Evolutionary conservation across 257 asterid genomes (phyloP).

Genomic region (Solanum dulcamara): DNA sequence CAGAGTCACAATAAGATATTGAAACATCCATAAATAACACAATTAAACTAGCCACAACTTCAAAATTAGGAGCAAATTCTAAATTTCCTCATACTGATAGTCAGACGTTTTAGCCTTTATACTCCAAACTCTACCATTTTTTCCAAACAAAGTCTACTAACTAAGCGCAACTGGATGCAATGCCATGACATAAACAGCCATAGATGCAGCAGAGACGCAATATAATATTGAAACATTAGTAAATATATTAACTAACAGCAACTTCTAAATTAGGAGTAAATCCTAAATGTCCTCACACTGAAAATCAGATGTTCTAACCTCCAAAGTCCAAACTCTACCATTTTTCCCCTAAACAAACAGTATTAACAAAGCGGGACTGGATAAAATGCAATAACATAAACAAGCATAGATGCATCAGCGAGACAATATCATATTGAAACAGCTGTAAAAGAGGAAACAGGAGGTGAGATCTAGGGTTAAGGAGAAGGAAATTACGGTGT

Average conservation of each 20-base stretch:
- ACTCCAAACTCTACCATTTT: neutral
- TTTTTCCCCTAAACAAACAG: neutral
- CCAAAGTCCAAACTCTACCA: neutral
- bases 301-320: neutral
- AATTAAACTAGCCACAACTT: too few relatives aligned
- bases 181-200: neutral
- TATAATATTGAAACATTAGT: too few relatives aligned
- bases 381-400: neutral
- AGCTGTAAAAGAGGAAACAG: neutral
- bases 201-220: neutral
- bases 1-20: neutral
- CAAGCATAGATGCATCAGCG: neutral
- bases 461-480: neutral
- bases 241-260: neutral
- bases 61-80: neutral
- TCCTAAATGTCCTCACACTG: neutral
- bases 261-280: neutral
- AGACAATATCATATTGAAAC: neutral
- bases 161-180: neutral
- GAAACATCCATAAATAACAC: neutral
- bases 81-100: neutral
- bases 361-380: neutral
- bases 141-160: neutral
- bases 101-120: neutral
- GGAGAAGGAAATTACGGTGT: slow-evolving; percentile 23